Conservation (phyloP, 495 filamentous ascomycete genomes). For the Neurospora sublineolata region DNA sequence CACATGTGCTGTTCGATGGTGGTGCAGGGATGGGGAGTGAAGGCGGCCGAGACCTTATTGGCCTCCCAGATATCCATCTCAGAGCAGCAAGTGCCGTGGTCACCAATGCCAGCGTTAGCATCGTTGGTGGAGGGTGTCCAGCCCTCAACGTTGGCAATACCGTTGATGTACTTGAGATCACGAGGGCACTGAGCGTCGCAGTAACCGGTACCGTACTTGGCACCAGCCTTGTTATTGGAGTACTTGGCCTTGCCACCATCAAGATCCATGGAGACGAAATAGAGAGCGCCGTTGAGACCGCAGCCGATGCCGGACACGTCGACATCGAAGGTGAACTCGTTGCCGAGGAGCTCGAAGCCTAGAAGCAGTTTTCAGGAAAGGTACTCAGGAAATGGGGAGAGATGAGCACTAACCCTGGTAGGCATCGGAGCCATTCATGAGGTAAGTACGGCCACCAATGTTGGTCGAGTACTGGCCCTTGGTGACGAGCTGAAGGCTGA, state of each 20-base stretch:
- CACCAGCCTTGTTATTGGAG: slow-evolving; percentile 45
- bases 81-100: slow-evolving; percentile 56
- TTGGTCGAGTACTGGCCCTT: slow-evolving; percentile 36
- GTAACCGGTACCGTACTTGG: slow-evolving; percentile 48
- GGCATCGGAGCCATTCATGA: slow-evolving; percentile 39
- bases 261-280: slow-evolving; percentile 46
- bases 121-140: slow-evolving; percentile 50
- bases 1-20: slow-evolving; percentile 45
- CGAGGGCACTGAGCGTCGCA: slow-evolving; percentile 48
- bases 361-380: background rate
- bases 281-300: slow-evolving; percentile 49
- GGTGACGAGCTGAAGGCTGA: slow-evolving; percentile 47
- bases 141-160: slow-evolving; percentile 47
- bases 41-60: slow-evolving; percentile 51
- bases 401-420: slow-evolving; percentile 34
- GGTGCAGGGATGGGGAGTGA: slow-evolving; percentile 59
- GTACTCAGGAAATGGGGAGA: background rate
- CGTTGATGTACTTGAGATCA: slow-evolving; percentile 42
- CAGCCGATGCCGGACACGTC: slow-evolving; percentile 43
- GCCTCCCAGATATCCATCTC: slow-evolving; percentile 71
- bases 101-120: slow-evolving; percentile 46
- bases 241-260: slow-evolving; percentile 44
- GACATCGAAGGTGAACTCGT: slow-evolving; percentile 52
- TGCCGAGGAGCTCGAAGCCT: slow-evolving; percentile 41
- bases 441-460: slow-evolving; percentile 43